Evolutionary conservation across 2,329 filamentous ascomycete genomes (phyloP).

Genomic region (Dothidotthia symphoricarpi): DNA sequence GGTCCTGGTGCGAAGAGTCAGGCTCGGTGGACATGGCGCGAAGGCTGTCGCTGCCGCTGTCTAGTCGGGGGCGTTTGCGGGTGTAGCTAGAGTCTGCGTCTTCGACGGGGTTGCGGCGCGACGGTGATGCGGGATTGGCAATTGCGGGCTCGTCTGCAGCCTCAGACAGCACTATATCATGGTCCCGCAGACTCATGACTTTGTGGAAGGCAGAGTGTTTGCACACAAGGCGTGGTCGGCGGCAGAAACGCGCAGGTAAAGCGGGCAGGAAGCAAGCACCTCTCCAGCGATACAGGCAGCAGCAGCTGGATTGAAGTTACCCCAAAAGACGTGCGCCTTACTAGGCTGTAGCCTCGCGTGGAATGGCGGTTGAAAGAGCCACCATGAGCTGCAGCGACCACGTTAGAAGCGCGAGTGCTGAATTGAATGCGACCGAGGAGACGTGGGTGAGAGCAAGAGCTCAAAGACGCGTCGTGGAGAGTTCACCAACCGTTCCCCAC

Average conservation of each 20-base stretch:
- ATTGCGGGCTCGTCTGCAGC: slow-evolving; percentile 32
- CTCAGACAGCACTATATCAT: slow-evolving; percentile 37
- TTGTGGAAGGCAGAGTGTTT: slow-evolving; percentile 17
- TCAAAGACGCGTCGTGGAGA: slow-evolving; percentile 11
- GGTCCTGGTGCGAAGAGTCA: slow-evolving; percentile 11
- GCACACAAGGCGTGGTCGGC: slow-evolving; percentile 18
- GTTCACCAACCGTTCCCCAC: slow-evolving; percentile 2
- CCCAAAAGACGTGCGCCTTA: slow-evolving; percentile 12
- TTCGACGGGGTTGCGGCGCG: slow-evolving; percentile 45
- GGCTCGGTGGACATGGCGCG: slow-evolving; percentile 34
- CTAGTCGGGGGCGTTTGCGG: slow-evolving; percentile 48
- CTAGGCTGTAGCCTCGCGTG: slow-evolving; percentile 22
- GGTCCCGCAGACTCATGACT: slow-evolving; percentile 37
- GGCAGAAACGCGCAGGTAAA: slow-evolving; percentile 13
- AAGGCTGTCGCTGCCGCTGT: slow-evolving; percentile 37
- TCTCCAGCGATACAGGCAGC: slow-evolving; percentile 14
- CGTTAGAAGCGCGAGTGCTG: slow-evolving; percentile 1
- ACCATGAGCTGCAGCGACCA: slow-evolving; percentile 29
- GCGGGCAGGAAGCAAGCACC: slow-evolving; percentile 24
- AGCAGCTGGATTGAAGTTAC: slow-evolving; percentile 8
- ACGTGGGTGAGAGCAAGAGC: slow-evolving; percentile 81
- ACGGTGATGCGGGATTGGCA: slow-evolving; percentile 35
- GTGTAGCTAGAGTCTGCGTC: slow-evolving; percentile 47
- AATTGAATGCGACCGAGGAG: slow-evolving; percentile 49
- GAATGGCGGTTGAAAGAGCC: slow-evolving; percentile 15